A percentile compares a stretch with the other conserved stretches of the same genome.
These are phyloP conservation scores for Aquanectria penicillioides DNA, from an alignment of 2,329 filamentous ascomycete species.

Conservation along the genomic window DNA sequence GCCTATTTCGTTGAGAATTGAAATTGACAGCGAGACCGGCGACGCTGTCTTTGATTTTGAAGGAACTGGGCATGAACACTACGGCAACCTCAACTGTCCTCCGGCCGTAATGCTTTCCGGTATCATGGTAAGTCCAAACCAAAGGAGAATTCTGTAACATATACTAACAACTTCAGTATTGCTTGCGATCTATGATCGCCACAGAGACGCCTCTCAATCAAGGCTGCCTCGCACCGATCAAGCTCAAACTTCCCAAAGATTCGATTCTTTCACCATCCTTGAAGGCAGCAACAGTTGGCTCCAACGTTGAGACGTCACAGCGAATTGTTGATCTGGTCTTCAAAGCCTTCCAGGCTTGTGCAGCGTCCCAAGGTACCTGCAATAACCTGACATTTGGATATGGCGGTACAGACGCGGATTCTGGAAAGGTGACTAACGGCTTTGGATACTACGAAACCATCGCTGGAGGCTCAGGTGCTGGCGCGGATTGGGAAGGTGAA, in stretches of 20 bases:
- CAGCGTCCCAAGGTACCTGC: constrained; percentile 81
- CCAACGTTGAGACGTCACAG: constrained; percentile 69
- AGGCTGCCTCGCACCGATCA: constrained; percentile 81
- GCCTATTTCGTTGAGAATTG: constrained; percentile 78
- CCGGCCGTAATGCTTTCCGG: constrained; percentile 4
- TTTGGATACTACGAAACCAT: constrained; percentile 93
- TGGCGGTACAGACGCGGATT: constrained; percentile 61
- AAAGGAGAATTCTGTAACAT: too few species aligned
- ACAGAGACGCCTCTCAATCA: constrained; percentile 88
- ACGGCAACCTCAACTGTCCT: constrained; percentile 71
- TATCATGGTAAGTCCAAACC: constrained; percentile 5
- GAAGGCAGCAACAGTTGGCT: constrained; percentile 82
- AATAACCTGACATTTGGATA: constrained; percentile 88
- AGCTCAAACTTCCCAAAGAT: constrained; percentile 75
- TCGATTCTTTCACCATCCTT: constrained; percentile 69
- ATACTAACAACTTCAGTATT: constrained; percentile 60
- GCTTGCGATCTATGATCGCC: constrained; percentile 80
- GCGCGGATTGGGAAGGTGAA: constrained; percentile 76
- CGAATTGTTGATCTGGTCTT: constrained; percentile 53
- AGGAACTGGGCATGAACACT: constrained; percentile 44
- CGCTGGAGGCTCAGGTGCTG: constrained; percentile 79
- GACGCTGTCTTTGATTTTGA: constrained; percentile 73
- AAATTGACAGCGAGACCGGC: constrained; percentile 74
- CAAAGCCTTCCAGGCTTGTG: constrained; percentile 80
- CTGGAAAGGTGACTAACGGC: constrained; percentile 53